These are phyloP conservation scores for Suillus hirtellus DNA, from an alignment of 768 basidiomycete species.

Conservation along the genomic window DNA sequence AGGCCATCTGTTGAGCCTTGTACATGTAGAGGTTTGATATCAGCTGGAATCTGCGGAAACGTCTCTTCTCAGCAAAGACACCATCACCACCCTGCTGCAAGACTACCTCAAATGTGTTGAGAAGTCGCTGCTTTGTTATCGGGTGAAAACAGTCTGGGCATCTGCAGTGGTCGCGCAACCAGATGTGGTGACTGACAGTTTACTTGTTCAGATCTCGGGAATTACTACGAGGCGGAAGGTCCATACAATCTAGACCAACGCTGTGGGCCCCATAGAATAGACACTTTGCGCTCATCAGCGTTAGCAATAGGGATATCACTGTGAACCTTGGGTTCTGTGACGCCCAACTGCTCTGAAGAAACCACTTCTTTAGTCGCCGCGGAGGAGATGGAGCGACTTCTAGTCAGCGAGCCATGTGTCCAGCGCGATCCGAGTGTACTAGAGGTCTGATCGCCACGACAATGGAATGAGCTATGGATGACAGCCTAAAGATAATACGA, in stretches of 20 bases:
- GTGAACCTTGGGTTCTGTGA: conserved; percentile 16
- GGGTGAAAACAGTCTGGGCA: conserved; percentile 86
- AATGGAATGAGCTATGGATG: background rate
- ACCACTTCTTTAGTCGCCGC: conserved; percentile 9
- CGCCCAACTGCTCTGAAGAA: conserved; percentile 32
- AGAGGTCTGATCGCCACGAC: background rate
- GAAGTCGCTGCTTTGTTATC: conserved; percentile 85
- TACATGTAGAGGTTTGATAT: conserved; percentile 64
- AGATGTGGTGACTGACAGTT: conserved; percentile 74
- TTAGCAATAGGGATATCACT: conserved; percentile 52
- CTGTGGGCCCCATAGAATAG: conserved; percentile 71
- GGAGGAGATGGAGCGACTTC: conserved; percentile 2
- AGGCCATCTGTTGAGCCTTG: conserved; percentile 63
- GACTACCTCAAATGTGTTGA: conserved; percentile 80
- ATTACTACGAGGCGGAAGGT: background rate
- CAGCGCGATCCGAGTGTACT: background rate
- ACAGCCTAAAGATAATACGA: background rate
- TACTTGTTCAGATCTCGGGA: conserved; percentile 2
- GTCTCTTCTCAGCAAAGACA: conserved; percentile 7
- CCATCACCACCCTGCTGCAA: background rate
- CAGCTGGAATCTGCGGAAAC: conserved; percentile 63
- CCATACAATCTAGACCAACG: conserved; percentile 80
- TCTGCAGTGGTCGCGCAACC: conserved; percentile 92
- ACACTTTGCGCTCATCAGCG: conserved; percentile 59
- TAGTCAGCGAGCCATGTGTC: background rate